Base-by-base conservation (phyloP, 176 grass and related monocot species). In the Areca catechu region DNA sequence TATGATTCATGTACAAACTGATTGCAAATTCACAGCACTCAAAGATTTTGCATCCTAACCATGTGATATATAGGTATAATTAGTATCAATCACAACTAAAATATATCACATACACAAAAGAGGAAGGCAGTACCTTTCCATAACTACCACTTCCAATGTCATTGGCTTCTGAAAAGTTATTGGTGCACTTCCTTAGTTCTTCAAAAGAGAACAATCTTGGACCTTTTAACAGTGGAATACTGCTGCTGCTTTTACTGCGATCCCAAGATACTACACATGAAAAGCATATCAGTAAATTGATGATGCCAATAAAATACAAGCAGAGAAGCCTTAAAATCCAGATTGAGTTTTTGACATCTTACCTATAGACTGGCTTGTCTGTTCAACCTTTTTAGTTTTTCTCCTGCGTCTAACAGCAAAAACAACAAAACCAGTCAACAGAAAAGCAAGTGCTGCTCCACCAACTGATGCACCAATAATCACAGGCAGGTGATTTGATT, bases 181-280 rank as follows among this genome's bases (percentile, higher is more conserved):
- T 82, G 57, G 85, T 86, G 20, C 80, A 83, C 65, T 89, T 85
- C 62, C 69, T 80, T 24, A 95, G 58, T 24, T 95, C 85, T 49
- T 85, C 70, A 48, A 89, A 86, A 21, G 62, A 69, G 71, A 95
- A 95, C 61, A 19, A 60, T 15, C 85, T 81, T 19, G 90, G 69
- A 21, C 82, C 85, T 15, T 81, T 81, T 29, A 95, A 60, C 15
- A 86, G 85, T 4, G 90, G 90, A 16, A 80, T 55, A 48, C 82
- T 86, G 3, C n/a, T 52, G 20, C 76, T 74, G 71, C 79, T 83
- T 78, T 77, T 86, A 52, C 78, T 89, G 48, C 68, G 68, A 49
- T 83, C 73, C 79, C 80, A 83, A 0, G 79, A 83, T 57, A 50
- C 90, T 95, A 66, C 18, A 67, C 51, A 43, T 43, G 34, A 12